A percentile compares a stretch with the other conserved stretches of the same genome.
phyloP scores from a whole-genome alignment of 106 monocot species.

The Alisma plantagoaquatica region DNA sequence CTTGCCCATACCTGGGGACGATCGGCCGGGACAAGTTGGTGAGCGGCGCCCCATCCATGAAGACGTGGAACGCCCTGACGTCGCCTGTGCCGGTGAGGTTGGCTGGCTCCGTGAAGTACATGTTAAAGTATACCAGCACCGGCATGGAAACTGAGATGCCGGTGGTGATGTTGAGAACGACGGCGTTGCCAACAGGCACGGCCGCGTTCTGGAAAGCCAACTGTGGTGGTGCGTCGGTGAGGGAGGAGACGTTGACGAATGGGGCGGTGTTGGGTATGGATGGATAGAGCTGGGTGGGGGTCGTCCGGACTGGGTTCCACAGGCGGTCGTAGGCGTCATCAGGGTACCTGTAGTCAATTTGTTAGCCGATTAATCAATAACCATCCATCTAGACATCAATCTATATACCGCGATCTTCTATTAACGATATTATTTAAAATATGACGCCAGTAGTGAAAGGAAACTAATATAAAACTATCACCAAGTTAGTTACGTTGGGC shows the following conservation, averaged over 20 bases:
- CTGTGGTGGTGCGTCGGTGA: background rate
- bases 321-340: slow-evolving; percentile 1
- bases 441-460: too few species aligned
- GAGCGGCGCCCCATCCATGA: background rate
- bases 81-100: background rate
- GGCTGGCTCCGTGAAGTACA: too few species aligned
- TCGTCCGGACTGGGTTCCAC: background rate
- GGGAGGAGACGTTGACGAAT: background rate
- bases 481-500: too few species aligned
- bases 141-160: background rate
- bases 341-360: slow-evolving; percentile 2
- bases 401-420: too few species aligned
- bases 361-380: too few species aligned
- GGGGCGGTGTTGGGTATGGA: background rate
- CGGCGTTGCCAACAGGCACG: background rate
- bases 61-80: background rate
- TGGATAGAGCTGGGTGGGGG: background rate
- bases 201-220: background rate
- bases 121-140: background rate
- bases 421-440: too few species aligned
- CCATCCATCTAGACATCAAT: too few species aligned
- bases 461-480: too few species aligned
- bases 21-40: background rate
- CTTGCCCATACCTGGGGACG: background rate
- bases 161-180: background rate